A percentile compares a stretch with the other conserved stretches of the same genome.
These are phyloP conservation scores for Floccularia luteovirens DNA, from an alignment of 768 basidiomycete species.

Conservation along the genomic window DNA sequence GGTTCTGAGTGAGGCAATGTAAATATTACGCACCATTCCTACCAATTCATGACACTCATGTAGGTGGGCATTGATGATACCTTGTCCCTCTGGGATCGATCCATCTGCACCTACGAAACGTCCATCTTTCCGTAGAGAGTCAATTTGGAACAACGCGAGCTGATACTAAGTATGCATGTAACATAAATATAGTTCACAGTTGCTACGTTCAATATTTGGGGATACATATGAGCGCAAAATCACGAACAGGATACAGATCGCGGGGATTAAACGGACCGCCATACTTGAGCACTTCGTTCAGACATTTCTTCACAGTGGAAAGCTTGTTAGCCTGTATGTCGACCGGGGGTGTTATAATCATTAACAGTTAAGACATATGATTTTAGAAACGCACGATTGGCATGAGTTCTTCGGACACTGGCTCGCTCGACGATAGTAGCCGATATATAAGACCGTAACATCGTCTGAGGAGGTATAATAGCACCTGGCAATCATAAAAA, in stretches of 20 bases:
- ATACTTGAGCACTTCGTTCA: conserved; percentile 93
- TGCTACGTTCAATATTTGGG: background rate
- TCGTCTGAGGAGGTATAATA: conserved; percentile 86
- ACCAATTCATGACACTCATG: conserved; percentile 95
- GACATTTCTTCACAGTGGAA: conserved; percentile 92
- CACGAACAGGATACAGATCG: conserved; percentile 85
- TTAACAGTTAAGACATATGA: background rate
- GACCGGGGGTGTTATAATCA: background rate
- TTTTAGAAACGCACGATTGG: conserved; percentile 54
- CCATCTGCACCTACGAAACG: conserved; percentile 89
- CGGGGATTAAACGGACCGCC: conserved; percentile 89
- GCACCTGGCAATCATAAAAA: conserved; percentile 53
- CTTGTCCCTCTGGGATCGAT: conserved; percentile 90
- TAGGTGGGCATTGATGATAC: conserved; percentile 90
- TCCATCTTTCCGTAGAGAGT: conserved; percentile 87
- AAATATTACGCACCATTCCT: conserved; percentile 64
- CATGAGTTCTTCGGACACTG: conserved; percentile 97
- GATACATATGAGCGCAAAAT: conserved; percentile 1
- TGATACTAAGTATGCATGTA: conserved; percentile 74
- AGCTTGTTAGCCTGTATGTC: conserved; percentile 81
- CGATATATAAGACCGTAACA: conserved; percentile 97
- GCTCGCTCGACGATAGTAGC: conserved; percentile 89
- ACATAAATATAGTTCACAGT: background rate
- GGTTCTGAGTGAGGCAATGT: background rate
- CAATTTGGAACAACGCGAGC: conserved; percentile 91